phyloP scores from a whole-genome alignment of 1,284 basidiomycete genomes.

The Polyporus tsugae region DNA sequence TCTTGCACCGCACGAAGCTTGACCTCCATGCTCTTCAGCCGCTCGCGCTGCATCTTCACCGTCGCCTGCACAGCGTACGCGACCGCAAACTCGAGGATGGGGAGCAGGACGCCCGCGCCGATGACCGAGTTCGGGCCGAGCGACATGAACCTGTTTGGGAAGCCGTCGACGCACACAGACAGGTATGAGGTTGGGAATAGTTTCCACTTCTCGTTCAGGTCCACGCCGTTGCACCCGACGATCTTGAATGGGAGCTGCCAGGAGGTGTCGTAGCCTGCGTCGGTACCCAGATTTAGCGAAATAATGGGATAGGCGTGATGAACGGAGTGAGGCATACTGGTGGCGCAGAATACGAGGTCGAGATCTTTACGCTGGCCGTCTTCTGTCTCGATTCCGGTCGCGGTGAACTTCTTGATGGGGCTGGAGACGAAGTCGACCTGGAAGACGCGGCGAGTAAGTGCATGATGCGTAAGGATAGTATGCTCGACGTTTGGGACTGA shows the following conservation, averaged over 20 bases:
- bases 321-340: too few species aligned
- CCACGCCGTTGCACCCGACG: too few species aligned
- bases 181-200: slow-evolving; percentile 66
- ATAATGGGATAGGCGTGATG: too few species aligned
- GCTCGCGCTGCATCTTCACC: slow-evolving; percentile 66
- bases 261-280: too few species aligned
- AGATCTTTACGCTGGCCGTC: too few species aligned
- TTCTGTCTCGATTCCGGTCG: slow-evolving; percentile 60
- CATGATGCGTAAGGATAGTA: too few species aligned
- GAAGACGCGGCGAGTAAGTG: too few species aligned
- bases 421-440: slow-evolving; percentile 62
- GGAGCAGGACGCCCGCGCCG: slow-evolving; percentile 61
- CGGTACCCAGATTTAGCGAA: too few species aligned
- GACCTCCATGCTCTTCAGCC: slow-evolving; percentile 57
- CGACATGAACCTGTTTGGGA: slow-evolving; percentile 67
- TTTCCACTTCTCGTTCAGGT: slow-evolving; percentile 57
- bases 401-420: slow-evolving; percentile 58
- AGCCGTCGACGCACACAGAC: slow-evolving; percentile 60
- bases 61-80: slow-evolving; percentile 61
- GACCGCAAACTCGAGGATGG: slow-evolving; percentile 61
- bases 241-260: too few species aligned
- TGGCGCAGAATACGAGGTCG: too few species aligned
- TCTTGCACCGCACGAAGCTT: not conserved
- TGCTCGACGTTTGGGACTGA: too few species aligned
- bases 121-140: slow-evolving; percentile 64